These are phyloP conservation scores for Didymella glomerata DNA, from an alignment of 2,329 filamentous ascomycete species.

Conservation along the genomic window DNA sequence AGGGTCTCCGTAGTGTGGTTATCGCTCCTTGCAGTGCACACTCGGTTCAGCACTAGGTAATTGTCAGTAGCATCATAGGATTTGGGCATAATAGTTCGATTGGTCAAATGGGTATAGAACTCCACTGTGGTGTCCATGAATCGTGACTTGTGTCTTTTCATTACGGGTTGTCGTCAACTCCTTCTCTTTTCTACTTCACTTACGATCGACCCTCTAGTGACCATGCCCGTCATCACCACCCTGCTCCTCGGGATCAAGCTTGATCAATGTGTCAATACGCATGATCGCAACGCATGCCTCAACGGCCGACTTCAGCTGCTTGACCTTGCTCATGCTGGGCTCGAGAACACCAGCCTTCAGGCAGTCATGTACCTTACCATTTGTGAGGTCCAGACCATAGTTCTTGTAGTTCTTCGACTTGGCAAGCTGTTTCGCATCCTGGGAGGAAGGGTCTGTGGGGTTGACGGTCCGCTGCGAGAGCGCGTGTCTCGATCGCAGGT, in stretches of 20 bases:
- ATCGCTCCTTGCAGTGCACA: not conserved
- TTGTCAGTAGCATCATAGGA: not conserved
- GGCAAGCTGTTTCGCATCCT: slow-evolving; percentile 87
- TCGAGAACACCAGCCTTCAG: slow-evolving; percentile 95
- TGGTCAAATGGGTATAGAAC: slow-evolving; percentile 20
- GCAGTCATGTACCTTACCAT: slow-evolving; percentile 90
- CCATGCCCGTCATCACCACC: slow-evolving; percentile 84
- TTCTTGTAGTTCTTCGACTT: slow-evolving; percentile 99
- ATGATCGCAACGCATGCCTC: slow-evolving; percentile 99
- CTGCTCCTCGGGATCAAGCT: slow-evolving; percentile 89
- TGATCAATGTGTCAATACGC: slow-evolving; percentile 98
- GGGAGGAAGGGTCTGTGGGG: slow-evolving; percentile 70
- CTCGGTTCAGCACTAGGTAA: not conserved
- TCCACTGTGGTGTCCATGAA: slow-evolving; percentile 19
- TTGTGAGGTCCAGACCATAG: slow-evolving; percentile 90
- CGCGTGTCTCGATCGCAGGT: slow-evolving; percentile 92
- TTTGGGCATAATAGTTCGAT: slow-evolving; percentile 2
- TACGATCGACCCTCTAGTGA: slow-evolving; percentile 62
- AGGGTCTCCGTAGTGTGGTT: not conserved
- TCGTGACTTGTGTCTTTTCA: slow-evolving; percentile 24
- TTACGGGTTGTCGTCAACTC: slow-evolving; percentile 21
- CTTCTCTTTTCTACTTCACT: slow-evolving; percentile 14
- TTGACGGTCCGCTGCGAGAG: slow-evolving; percentile 81
- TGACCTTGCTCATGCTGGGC: slow-evolving; percentile 97
- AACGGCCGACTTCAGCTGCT: slow-evolving; percentile 97